These are phyloP conservation scores for Exidia glandulosa DNA, from an alignment of 768 basidiomycete species.

Conservation along the genomic window DNA sequence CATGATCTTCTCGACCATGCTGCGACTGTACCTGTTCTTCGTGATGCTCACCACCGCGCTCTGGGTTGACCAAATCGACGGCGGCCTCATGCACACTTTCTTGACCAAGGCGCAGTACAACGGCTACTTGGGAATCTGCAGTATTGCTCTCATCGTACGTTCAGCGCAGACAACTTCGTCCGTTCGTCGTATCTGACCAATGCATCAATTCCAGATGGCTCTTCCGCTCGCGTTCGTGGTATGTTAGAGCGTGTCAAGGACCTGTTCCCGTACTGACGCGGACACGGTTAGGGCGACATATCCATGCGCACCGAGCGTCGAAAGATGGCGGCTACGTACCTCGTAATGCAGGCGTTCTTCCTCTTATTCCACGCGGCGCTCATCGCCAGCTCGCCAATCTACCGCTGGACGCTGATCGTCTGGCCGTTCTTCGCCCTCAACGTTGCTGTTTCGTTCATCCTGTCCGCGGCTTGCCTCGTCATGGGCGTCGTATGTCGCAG, in stretches of 20 bases:
- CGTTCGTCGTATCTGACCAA: no score
- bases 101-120: background rate
- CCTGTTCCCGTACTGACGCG: no score
- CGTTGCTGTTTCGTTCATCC: background rate
- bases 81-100: background rate
- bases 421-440: background rate
- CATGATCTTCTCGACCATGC: conserved; percentile 35
- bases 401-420: background rate
- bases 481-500: conserved; percentile 38
- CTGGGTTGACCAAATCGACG: conserved; percentile 34
- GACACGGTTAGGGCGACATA: background rate
- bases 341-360: background rate
- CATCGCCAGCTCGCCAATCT: background rate
- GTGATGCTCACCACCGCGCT: conserved; percentile 32
- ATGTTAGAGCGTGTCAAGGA: no score
- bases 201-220: background rate
- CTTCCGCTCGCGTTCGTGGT: background rate
- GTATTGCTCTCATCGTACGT: background rate
- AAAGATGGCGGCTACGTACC: background rate
- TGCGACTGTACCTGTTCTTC: conserved; percentile 42
- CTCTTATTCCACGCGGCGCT: background rate
- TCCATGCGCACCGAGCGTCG: background rate
- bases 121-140: background rate
- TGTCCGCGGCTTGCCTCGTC: conserved; percentile 23
- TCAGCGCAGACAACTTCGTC: no score